Evolutionary conservation across 331 rosid genomes (phyloP).

Genomic region (Telfairia occidentalis): DNA sequence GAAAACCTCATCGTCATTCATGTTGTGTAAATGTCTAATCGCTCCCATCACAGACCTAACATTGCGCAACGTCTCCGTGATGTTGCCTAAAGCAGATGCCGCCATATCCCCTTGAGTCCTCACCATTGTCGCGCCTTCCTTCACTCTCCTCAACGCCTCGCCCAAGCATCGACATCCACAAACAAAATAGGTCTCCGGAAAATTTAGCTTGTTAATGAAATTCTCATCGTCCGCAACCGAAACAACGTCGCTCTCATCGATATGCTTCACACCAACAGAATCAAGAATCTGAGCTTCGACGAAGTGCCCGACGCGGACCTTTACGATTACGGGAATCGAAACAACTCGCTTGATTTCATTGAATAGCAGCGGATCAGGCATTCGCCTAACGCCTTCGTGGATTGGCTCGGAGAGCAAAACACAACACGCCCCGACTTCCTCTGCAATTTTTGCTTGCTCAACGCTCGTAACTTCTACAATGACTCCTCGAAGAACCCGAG

Average conservation of each 20-base stretch:
- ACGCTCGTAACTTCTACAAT: constrained; percentile 37
- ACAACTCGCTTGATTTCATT: constrained; percentile 38
- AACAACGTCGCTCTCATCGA: constrained; percentile 58
- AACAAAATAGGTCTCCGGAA: constrained; percentile 29
- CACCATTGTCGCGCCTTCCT: constrained; percentile 59
- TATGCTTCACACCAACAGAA: constrained; percentile 44
- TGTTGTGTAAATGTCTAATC: constrained; percentile 37
- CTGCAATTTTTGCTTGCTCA: constrained; percentile 56
- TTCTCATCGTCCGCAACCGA: constrained; percentile 42
- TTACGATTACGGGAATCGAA: constrained; percentile 44
- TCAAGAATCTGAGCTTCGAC: constrained; percentile 79
- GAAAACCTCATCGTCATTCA: constrained; percentile 74
- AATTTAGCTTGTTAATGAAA: constrained; percentile 50
- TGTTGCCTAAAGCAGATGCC: constrained; percentile 27
- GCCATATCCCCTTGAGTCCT: constrained; percentile 45
- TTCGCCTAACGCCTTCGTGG: constrained; percentile 26
- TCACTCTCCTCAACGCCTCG: constrained; percentile 45
- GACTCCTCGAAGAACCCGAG: constrained; percentile 51
- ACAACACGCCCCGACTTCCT: constrained; percentile 60
- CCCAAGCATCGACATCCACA: constrained; percentile 51
- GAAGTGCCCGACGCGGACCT: constrained; percentile 67
- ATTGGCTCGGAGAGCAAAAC: constrained; percentile 28
- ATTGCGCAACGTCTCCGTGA: constrained; percentile 27
- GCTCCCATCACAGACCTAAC: constrained; percentile 50
- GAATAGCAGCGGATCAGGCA: constrained; percentile 46